Base-by-base conservation (phyloP, 257 asterid species). In the Primulina eburnea region DNA sequence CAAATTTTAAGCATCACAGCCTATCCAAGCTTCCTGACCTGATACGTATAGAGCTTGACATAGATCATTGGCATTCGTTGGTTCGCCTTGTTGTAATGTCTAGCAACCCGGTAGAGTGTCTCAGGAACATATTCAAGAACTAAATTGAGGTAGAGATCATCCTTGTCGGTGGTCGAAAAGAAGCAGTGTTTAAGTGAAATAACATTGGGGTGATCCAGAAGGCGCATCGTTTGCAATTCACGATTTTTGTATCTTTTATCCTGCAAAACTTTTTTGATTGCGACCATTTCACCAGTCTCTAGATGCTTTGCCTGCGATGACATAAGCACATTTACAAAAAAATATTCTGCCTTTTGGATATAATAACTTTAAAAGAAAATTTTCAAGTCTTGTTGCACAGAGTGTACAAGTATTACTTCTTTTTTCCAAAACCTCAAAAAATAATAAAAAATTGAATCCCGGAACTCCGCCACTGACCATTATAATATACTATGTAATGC, bases 61-160 rank as follows among this genome's bases (percentile, higher is more conserved):
- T 73, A 73, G 18, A 73, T 66, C 77, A 73, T 58, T 11, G 77
- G 77, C 72, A 73, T 66, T 40, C 77, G 47, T 53, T 73, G 77
- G 60, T 66, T 73, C 17, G 72, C 72, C 50, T 73, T 73, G 35
- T 67, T 66, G 59, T 73, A 73, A 67, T 73, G 77, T 59, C 72
- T 66, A 8, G 68, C 66, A n/a, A 70, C 79, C 38, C 79, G 79
- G 65, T 75, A 64, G 4, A 66, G 72, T 24, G 79, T 75, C 75
- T 75, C 79, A 20, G 79, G 79, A 14, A 75, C 79, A 70, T 75
- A 75, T 58, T 73, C 77, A 67, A 73, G 77, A 59, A 73, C 77
- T 60, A 73, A 59, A 55, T 73, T 73, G 58, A 73, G 77, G 52
- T 73, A 73, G 26, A 73, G 77, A 47, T 73, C 77, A 29, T 73